Evolutionary conservation across 345 rosid genomes (phyloP).

Genomic region (Citrus unshiu): DNA sequence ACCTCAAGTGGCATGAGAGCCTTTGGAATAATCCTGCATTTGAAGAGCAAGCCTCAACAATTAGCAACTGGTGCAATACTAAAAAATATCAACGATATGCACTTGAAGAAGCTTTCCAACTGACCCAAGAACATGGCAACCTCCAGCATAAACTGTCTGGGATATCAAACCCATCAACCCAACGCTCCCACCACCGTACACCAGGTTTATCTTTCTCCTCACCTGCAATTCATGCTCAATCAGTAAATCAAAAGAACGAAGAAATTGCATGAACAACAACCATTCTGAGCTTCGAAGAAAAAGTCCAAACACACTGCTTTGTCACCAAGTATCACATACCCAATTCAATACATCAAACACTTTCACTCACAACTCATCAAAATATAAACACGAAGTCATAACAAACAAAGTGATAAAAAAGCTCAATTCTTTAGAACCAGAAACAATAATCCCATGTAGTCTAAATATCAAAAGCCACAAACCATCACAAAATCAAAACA

Average conservation of each 20-base stretch:
- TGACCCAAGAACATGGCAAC: conserved; percentile 94
- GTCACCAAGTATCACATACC: conserved; percentile 4
- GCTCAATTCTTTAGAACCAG: not conserved
- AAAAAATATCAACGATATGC: conserved; percentile 11
- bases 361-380: not conserved
- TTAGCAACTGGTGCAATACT: conserved; percentile 6
- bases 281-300: not conserved
- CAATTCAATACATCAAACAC: not conserved
- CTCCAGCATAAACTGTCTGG: conserved; percentile 74
- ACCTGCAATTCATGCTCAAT: conserved; percentile 47
- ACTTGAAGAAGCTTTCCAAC: conserved; percentile 12
- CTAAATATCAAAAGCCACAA: not conserved
- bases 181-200: conserved; percentile 97
- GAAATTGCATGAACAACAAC: not conserved
- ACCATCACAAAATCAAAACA: not conserved
- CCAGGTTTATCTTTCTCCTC: conserved; percentile 81
- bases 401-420: conserved; percentile 1
- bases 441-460: not conserved
- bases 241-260: not conserved
- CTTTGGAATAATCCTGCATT: conserved; percentile 88
- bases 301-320: not conserved
- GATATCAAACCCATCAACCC: conserved; percentile 97
- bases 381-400: conserved; percentile 7
- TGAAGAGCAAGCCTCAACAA: conserved; percentile 16
- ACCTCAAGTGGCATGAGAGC: conserved; percentile 97